Conservation (phyloP, 2,329 filamentous ascomycete genomes). For the Colletotrichum navitas region DNA sequence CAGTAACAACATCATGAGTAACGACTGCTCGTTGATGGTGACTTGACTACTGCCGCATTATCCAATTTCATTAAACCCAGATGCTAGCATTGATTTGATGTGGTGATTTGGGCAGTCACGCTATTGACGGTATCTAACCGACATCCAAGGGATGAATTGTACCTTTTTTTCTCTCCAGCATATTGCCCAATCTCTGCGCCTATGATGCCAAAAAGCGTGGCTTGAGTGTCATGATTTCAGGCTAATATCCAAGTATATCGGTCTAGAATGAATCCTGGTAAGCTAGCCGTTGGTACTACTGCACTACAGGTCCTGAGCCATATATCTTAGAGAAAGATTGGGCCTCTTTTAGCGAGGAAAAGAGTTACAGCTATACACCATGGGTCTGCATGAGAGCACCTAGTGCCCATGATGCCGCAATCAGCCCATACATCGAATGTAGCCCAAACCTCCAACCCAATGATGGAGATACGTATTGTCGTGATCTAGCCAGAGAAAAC, state of each 20-base stretch:
- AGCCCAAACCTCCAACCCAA: no score
- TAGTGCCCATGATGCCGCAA: neutral
- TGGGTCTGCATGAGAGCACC: neutral
- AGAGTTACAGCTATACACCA: neutral
- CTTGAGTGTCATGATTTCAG: neutral
- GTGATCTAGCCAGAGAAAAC: neutral
- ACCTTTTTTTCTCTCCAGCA: neutral
- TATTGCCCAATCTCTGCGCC: neutral
- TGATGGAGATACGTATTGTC: neutral
- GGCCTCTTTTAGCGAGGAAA: neutral
- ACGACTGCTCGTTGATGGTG: constrained; percentile 1
- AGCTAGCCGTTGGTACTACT: neutral
- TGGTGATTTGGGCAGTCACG: neutral
- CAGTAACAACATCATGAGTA: constrained; percentile 12
- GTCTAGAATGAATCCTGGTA: neutral
- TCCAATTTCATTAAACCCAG: neutral
- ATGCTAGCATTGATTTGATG: neutral
- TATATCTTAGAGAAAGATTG: neutral
- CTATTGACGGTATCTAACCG: neutral
- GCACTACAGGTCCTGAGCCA: neutral
- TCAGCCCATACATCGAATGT: neutral
- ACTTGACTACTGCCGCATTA: no score
- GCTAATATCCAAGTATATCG: neutral
- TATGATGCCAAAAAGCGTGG: neutral
- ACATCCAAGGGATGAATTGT: neutral